Conservation (phyloP, 495 filamentous ascomycete species). For the Talaromyces nanjingensis region DNA sequence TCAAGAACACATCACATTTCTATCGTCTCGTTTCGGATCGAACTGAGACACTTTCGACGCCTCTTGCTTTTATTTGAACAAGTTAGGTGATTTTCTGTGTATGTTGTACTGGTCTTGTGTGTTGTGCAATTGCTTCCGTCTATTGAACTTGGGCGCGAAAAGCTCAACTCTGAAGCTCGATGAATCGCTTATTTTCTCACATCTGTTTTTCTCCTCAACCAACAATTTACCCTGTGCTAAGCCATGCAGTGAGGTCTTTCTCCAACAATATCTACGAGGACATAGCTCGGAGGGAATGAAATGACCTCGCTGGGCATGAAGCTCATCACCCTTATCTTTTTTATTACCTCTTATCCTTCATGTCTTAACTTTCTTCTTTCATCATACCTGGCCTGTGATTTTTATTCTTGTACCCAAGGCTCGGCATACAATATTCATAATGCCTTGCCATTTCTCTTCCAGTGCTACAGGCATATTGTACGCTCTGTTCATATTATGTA, state of each 20-base stretch:
- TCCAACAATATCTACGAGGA: background rate
- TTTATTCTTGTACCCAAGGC: slow-evolving; percentile 1
- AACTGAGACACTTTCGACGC: background rate
- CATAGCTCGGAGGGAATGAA: background rate
- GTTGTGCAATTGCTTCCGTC: background rate
- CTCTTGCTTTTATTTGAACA: background rate
- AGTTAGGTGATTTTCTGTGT: background rate
- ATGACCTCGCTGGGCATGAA: background rate
- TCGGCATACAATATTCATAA: background rate
- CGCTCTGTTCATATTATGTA: slow-evolving; percentile 9
- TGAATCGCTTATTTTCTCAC: background rate
- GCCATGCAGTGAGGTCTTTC: background rate
- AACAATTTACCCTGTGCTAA: background rate
- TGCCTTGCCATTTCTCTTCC: slow-evolving; percentile 5
- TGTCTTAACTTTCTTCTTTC: slow-evolving; percentile 8
- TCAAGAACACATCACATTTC: background rate
- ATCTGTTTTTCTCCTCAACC: background rate
- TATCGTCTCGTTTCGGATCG: background rate
- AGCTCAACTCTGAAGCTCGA: background rate
- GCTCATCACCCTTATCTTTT: slow-evolving; percentile 7
- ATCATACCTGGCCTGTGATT: slow-evolving; percentile 7
- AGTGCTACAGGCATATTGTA: slow-evolving; percentile 6
- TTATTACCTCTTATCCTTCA: slow-evolving; percentile 6
- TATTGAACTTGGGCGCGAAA: background rate
- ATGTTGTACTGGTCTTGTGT: background rate